A percentile compares a stretch with the other conserved stretches of the same genome.
phyloP scores from a whole-genome alignment of 2,329 filamentous ascomycete species.

The Thelonectria olida region DNA sequence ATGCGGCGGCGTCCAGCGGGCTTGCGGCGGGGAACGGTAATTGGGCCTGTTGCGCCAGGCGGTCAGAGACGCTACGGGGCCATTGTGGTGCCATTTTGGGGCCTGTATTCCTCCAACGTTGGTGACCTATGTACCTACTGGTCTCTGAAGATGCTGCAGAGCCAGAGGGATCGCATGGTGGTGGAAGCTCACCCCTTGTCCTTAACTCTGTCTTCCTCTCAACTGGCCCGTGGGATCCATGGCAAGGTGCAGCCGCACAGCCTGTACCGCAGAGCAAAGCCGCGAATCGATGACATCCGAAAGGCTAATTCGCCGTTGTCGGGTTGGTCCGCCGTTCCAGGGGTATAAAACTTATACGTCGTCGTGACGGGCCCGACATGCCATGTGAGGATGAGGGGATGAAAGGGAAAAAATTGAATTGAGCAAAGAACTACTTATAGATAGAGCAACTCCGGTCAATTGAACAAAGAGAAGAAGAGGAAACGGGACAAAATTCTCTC shows the following conservation, averaged over 20 bases:
- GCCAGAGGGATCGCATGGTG: not conserved
- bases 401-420: not conserved
- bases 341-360: not conserved
- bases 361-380: not conserved
- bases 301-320: constrained; percentile 13
- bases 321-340: constrained; percentile 14
- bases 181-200: not conserved
- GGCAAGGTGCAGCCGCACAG: constrained; percentile 6
- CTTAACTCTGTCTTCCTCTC: not conserved
- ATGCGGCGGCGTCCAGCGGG: constrained; percentile 13
- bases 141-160: not conserved
- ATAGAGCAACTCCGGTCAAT: constrained; percentile 13
- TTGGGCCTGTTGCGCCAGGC: constrained; percentile 15
- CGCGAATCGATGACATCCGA: constrained; percentile 17
- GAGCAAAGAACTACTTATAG: constrained; percentile 10
- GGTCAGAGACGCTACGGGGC: constrained; percentile 18
- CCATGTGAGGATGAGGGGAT: not conserved
- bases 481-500: not conserved
- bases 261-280: not conserved
- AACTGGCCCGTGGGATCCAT: constrained; percentile 20
- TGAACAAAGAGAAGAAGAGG: not conserved
- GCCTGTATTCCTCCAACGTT: constrained; percentile 2
- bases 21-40: not conserved
- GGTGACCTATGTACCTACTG: not conserved
- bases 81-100: constrained; percentile 21